Conservation (phyloP, 306 rosid species). For the Medicago arabica region DNA sequence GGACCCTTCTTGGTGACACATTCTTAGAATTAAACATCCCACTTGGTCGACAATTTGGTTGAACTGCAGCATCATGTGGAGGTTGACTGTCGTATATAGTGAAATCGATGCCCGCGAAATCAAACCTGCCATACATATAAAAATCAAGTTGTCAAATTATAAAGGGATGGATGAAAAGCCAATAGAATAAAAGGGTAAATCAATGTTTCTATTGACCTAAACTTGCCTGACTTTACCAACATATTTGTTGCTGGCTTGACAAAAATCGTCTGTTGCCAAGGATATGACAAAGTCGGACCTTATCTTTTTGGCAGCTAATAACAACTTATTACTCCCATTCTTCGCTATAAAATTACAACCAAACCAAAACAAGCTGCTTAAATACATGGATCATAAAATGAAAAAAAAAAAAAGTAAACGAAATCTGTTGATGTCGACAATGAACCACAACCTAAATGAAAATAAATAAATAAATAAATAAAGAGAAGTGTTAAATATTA, state of each 20-base stretch:
- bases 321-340: constrained; percentile 54
- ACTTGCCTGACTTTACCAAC: constrained; percentile 81
- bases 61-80: constrained; percentile 38
- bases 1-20: constrained; percentile 56
- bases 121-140: constrained; percentile 59
- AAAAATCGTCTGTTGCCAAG: constrained; percentile 62
- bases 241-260: constrained; percentile 60
- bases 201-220: constrained; percentile 9
- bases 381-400: not conserved
- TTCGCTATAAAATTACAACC: constrained; percentile 53
- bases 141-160: constrained; percentile 16
- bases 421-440: not conserved
- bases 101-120: constrained; percentile 69
- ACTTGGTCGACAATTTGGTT: constrained; percentile 43
- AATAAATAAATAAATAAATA: not conserved
- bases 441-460: not conserved
- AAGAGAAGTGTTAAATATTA: too few species aligned
- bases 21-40: constrained; percentile 58
- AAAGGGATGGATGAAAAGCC: not conserved
- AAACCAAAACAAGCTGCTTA: constrained; percentile 39
- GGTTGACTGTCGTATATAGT: constrained; percentile 57
- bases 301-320: constrained; percentile 71
- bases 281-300: constrained; percentile 63
- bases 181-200: not conserved
- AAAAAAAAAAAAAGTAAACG: not conserved